Percentiles rank a stretch among this genome's conserved stretches.
These are phyloP conservation scores for Lepidium campestre DNA, from an alignment of 441 rosid species.

Conservation along the genomic window DNA sequence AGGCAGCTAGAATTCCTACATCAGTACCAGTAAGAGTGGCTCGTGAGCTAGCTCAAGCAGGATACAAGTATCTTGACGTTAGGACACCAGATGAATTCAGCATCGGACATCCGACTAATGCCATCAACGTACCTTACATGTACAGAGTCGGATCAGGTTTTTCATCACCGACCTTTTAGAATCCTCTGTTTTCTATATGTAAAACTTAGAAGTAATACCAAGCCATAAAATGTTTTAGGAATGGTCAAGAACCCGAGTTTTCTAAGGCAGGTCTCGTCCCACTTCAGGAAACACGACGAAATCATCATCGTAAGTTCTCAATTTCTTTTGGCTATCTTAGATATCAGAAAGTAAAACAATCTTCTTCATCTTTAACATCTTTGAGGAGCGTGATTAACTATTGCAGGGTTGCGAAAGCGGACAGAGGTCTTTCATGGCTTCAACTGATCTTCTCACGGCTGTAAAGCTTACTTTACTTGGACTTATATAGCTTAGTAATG, in stretches of 20 bases:
- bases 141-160: slow-evolving; percentile 81
- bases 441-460: slow-evolving; percentile 63
- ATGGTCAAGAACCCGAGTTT: slow-evolving; percentile 65
- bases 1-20: slow-evolving; percentile 48
- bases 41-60: slow-evolving; percentile 83
- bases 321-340: neutral
- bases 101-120: slow-evolving; percentile 73
- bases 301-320: slow-evolving; percentile 55
- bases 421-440: slow-evolving; percentile 71
- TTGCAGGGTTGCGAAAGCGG: slow-evolving; percentile 78
- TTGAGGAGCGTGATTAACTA: neutral
- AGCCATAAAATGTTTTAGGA: slow-evolving; percentile 34
- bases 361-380: neutral
- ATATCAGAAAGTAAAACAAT: neutral
- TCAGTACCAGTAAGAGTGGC: slow-evolving; percentile 94
- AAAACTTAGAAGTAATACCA: neutral
- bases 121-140: slow-evolving; percentile 81
- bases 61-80: slow-evolving; percentile 76
- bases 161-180: neutral
- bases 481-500: neutral
- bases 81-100: slow-evolving; percentile 74
- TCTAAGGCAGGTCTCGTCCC: slow-evolving; percentile 48
- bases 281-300: slow-evolving; percentile 70
- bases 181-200: neutral
- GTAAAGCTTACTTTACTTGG: slow-evolving; percentile 39